Percentiles rank a stretch among this genome's conserved stretches.
Conservation (phyloP, 768 basidiomycete genomes). For the Cubamyces lactineus region DNA sequence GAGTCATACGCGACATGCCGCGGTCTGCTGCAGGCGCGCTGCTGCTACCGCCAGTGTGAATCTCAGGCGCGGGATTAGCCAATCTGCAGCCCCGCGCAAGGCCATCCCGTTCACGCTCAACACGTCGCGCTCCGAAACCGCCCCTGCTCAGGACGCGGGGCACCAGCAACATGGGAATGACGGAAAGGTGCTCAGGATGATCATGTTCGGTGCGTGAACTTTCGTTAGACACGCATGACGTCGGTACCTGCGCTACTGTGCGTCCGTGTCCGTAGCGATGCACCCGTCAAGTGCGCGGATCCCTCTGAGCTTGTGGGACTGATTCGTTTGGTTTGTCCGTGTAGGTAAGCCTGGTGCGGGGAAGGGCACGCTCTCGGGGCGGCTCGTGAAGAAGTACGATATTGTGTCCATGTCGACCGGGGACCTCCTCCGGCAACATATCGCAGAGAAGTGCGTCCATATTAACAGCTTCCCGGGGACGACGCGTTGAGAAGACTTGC, state of each 20-base stretch:
- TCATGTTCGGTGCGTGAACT: conserved; percentile 56
- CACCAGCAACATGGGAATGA: background rate
- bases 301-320: background rate
- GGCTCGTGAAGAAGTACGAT: conserved; percentile 81
- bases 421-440: conserved; percentile 84
- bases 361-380: conserved; percentile 81
- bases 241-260: background rate
- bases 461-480: background rate
- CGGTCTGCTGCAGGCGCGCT: background rate
- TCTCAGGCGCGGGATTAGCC: conserved; percentile 24
- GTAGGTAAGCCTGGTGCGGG: conserved; percentile 74
- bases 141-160: conserved; percentile 9
- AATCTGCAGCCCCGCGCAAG: conserved; percentile 39
- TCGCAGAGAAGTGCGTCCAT: conserved; percentile 57
- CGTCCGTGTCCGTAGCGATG: background rate
- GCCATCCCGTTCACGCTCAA: conserved; percentile 53
- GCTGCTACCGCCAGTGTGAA: background rate
- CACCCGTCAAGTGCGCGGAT: background rate
- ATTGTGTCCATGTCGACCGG: conserved; percentile 80
- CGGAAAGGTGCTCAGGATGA: conserved; percentile 52
- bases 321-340: background rate
- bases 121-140: conserved; percentile 39
- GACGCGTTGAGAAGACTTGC: background rate
- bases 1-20: background rate
- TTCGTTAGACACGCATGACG: background rate